Evolutionary conservation across 805 yeast genomes (phyloP), one percentile per base, ranked within the genome.

Genomic region (Kregervanrija delftensis): DNA sequence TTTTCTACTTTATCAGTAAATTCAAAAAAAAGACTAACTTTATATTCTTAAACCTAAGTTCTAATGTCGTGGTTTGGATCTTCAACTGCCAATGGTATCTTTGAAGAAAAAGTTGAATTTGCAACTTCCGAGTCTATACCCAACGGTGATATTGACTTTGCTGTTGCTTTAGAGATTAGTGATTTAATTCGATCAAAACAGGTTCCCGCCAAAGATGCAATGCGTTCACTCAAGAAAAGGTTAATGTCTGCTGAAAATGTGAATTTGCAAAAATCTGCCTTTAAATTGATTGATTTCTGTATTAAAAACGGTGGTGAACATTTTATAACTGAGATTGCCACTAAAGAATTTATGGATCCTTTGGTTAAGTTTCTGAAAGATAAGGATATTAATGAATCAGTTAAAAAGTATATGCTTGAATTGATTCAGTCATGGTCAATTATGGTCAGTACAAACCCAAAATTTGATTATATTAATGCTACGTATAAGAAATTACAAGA

Each of bases 91-190:
- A 57, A 63, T 4, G 60, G 64, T 3, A 71, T 66, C 33, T 58
- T 86, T 35, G 93, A 84, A 52, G 72, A 68, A 40, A 77, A 82
- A 53, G 79, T 90, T 34, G 77, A 74, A 44, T 77, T 74, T 50
- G 95, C 96, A 13, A 87, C 96, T 1, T 82, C 90, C 34, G 96
- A 88, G 61, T 69, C 86, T n/a, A 83, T 90, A 39, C 97, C 97
- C 5, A 79, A 83, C 57, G 97, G 97, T 2, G 96, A 90, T 57
- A 72, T 85, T 39, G 96, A 90, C 56, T 66, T 84, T 47, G 72
- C 73, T 2, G 47, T 49, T 30, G 89, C 91, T 11, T 69, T 93
- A 47, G 98, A 93, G 58, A 76, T 91, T 44, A 84, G 96, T 41
- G 99, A 93, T 61, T 59, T 81, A 36, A 86, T 93, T 34, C 76